Evolutionary conservation across 257 asterid species (phyloP), one percentile per base, ranked within the genome.

Genomic region (Solanum rostratum): DNA sequence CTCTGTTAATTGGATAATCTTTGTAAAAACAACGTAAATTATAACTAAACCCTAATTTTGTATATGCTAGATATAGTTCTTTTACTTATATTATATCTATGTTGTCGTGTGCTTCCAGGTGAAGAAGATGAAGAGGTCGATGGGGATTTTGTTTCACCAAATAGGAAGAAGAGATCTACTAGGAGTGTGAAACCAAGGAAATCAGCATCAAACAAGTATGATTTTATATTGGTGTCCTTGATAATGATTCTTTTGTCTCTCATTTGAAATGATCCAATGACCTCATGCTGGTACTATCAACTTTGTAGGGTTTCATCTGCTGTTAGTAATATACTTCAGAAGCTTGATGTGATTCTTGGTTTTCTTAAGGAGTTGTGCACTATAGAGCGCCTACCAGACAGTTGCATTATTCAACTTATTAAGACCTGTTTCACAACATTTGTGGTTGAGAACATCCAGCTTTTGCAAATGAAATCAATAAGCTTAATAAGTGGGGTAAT

Each of bases 381-480:
- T 50, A 89, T 94, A 82, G 99, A 95, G 92, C 96, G 96, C 86
- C 92, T 97, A 62, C 91, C 99, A 52, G 99, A 97, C 89, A 93
- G 99, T 92, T 97, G 97, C 90, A 90, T 95, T 86, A 91, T 97
- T 69, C 99, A 95, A 89, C 97, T 97, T 62, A 94, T 95, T 84
- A 93, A 95, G 91, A 95, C 97, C 83, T 89, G 98, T 85, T 92
- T 97, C 84, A 96, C 97, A 83, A 93, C 98, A 68, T 90, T 97
- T 84, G 84, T 92, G 88, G 99, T 97, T 83, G 99, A 97, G 59
- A 97, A 97, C 86, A 87, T 95, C 87, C 98, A 93, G 87, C 93
- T 95, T 84, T 92, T 97, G 94, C 99, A 97, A 90, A 93, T 97
- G 86, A 95, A 97, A 88, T 98, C 98, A 83, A 93, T 97, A 90